Percentiles rank a stretch among this genome's conserved stretches.
phyloP scores from a whole-genome alignment of 2,329 filamentous ascomycete genomes.

The Diplodia intermedia region DNA sequence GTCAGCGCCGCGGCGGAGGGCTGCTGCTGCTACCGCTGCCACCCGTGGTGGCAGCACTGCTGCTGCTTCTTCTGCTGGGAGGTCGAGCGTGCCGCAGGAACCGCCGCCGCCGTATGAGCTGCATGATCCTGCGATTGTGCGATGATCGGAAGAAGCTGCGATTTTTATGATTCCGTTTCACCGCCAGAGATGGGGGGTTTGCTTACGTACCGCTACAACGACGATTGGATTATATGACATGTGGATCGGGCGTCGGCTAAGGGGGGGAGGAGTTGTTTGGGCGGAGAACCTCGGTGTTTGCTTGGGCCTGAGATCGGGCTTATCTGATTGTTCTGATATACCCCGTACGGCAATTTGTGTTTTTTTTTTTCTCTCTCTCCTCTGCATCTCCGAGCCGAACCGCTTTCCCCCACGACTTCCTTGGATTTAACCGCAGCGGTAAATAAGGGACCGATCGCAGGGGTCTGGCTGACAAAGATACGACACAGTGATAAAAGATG shows the following conservation, averaged over 20 bases:
- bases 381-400: background rate
- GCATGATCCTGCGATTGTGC: constrained; percentile 32
- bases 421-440: background rate
- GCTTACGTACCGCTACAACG: background rate
- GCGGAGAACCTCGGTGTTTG: constrained; percentile 7
- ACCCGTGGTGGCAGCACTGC: background rate
- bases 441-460: background rate
- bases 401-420: background rate
- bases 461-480: background rate
- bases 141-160: background rate
- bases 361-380: background rate
- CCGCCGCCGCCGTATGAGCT: constrained; percentile 33
- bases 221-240: background rate
- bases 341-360: constrained; percentile 27
- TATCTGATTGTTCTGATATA: constrained; percentile 31
- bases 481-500: background rate
- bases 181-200: background rate
- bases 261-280: background rate
- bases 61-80: background rate
- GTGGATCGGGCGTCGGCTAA: background rate
- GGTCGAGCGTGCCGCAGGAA: constrained; percentile 34
- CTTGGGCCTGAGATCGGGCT: constrained; percentile 11
- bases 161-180: background rate
- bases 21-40: background rate
- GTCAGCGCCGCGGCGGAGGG: background rate